These are phyloP conservation scores for Penicillium coprophilum DNA, from an alignment of 495 filamentous ascomycete species.

Conservation along the genomic window DNA sequence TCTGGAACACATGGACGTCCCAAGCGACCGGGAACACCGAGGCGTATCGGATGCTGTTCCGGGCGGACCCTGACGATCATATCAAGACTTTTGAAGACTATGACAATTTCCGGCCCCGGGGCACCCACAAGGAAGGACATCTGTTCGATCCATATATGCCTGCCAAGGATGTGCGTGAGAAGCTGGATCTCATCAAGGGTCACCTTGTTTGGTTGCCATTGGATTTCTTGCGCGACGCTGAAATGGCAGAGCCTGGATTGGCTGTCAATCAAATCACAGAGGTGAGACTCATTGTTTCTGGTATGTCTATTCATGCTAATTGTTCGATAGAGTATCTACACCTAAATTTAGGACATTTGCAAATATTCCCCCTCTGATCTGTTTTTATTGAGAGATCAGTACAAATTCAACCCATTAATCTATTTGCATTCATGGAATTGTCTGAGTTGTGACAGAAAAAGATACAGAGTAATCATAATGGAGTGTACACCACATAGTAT, in stretches of 20 bases:
- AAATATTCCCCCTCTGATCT: neutral
- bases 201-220: slow-evolving; percentile 97
- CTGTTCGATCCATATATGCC: slow-evolving; percentile 76
- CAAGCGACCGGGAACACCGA: slow-evolving; percentile 77
- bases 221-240: slow-evolving; percentile 77
- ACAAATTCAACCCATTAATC: neutral
- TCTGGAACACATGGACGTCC: slow-evolving; percentile 84
- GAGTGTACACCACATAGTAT: no score
- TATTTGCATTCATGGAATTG: neutral
- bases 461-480: no score
- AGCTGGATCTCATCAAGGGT: slow-evolving; percentile 77
- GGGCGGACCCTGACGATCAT: slow-evolving; percentile 86
- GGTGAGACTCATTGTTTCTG: slow-evolving; percentile 30
- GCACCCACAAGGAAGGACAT: slow-evolving; percentile 74
- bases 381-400: neutral
- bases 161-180: slow-evolving; percentile 64
- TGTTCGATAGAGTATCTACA: slow-evolving; percentile 44
- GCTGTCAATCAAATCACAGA: slow-evolving; percentile 72
- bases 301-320: slow-evolving; percentile 2
- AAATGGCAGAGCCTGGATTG: slow-evolving; percentile 88
- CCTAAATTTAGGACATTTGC: slow-evolving; percentile 19
- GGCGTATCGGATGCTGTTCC: slow-evolving; percentile 85
- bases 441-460: no score
- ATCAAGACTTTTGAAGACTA: slow-evolving; percentile 90
- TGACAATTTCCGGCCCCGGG: slow-evolving; percentile 67